Conservation (phyloP, 257 asterid genomes). For the Phtheirospermum japonicum region DNA sequence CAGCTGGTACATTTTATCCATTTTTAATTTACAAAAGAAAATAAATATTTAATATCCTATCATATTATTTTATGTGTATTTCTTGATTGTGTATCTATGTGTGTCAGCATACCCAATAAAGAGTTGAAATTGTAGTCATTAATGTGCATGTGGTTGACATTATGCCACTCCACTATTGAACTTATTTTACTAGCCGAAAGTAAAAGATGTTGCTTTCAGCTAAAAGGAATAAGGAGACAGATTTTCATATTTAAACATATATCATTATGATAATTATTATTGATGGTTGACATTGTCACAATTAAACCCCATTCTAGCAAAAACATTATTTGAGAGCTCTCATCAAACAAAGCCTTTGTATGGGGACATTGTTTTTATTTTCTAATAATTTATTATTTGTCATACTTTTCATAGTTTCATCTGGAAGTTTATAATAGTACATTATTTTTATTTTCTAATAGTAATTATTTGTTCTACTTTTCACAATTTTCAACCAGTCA, state of each 20-base stretch:
- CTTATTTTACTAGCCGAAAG: constrained; percentile 25
- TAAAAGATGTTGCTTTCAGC: constrained; percentile 12
- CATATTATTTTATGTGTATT: no score
- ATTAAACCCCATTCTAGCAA: not conserved
- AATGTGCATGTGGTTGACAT: constrained; percentile 25
- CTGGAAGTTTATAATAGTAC: no score
- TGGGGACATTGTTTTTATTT: no score
- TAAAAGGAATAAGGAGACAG: constrained; percentile 12
- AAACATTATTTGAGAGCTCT: no score
- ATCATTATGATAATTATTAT: not conserved
- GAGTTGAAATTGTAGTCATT: constrained; percentile 18
- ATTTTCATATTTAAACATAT: constrained; percentile 3
- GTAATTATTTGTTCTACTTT: not conserved
- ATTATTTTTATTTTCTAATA: not conserved
- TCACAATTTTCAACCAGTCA: no score
- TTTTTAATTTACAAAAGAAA: no score
- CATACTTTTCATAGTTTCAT: no score
- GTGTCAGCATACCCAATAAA: not conserved
- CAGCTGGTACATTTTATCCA: no score
- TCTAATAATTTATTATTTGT: no score
- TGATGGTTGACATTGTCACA: constrained; percentile 25
- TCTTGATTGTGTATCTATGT: not conserved
- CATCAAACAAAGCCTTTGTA: no score
- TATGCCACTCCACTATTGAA: constrained; percentile 19
- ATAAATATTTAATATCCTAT: no score